Evolutionary conservation across 2,329 filamentous ascomycete species (phyloP).

Genomic region (Sclerotinia nivalis): DNA sequence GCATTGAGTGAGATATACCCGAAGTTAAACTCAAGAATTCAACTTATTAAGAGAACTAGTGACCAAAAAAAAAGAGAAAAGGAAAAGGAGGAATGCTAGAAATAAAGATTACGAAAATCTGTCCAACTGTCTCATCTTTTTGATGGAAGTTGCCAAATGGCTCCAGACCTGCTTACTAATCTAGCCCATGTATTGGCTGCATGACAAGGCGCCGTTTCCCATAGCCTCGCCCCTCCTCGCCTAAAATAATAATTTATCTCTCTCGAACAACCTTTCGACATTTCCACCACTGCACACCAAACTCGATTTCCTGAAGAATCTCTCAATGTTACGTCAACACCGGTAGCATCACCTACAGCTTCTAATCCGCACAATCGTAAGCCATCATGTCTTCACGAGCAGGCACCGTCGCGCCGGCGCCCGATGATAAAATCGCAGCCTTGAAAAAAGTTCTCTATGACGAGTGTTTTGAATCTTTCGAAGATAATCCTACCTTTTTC

Average conservation of each 20-base stretch:
- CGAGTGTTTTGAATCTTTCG: slow-evolving; percentile 30
- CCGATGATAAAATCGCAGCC: slow-evolving; percentile 30
- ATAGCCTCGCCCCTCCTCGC: slow-evolving; percentile 23
- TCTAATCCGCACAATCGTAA: slow-evolving; percentile 7
- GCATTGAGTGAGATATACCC: too few relatives aligned
- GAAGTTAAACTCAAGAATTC: neutral
- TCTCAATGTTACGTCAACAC: slow-evolving; percentile 30
- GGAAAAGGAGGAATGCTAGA: too few relatives aligned
- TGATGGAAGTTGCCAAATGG: neutral
- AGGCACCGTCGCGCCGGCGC: neutral
- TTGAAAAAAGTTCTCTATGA: slow-evolving; percentile 38
- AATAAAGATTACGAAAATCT: neutral
- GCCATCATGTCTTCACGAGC: slow-evolving; percentile 18
- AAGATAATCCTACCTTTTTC: slow-evolving; percentile 48
- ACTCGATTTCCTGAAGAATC: neutral
- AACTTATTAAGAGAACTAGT: too few relatives aligned
- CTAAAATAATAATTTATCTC: slow-evolving; percentile 25
- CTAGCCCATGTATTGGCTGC: neutral
- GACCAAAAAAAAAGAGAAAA: too few relatives aligned
- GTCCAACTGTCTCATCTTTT: neutral
- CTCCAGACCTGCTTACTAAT: slow-evolving; percentile 12
- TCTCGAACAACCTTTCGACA: neutral
- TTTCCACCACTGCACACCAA: neutral
- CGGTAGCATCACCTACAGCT: slow-evolving; percentile 30
- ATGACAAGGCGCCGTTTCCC: slow-evolving; percentile 13